Base-by-base conservation (phyloP, 176 grass and related monocot genomes). In the Oryza brachyantha region DNA sequence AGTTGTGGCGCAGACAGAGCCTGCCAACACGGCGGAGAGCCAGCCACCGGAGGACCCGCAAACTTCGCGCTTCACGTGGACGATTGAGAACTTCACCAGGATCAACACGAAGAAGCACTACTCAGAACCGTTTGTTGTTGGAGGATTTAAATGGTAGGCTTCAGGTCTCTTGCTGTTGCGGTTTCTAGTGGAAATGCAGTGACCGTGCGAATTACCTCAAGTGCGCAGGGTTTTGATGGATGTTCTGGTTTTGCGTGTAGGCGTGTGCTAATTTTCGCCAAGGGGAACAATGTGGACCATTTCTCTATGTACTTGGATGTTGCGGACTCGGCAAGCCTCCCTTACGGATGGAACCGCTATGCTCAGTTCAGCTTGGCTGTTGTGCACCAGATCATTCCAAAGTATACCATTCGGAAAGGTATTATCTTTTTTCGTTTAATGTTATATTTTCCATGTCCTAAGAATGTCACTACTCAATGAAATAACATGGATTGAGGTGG, bases 301-400 rank as follows among this genome's bases (percentile, higher is more conserved):
- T 83, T 94, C 19, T 97, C 95, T 1, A 90, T 94, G 92, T 97
- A 97, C 86, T 67, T 97, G 81, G 95, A 97, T 77, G 95, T 97
- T 71, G 95, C 92, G 1, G 95, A 97, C 79, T 94, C 95, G 4
- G 79, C 52, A 8, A 86, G 60, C 70, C 78, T 94, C 48, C 95
- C 95, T 0, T 97, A 94, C 5, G 95, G 95, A 17, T 97, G 95
- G 95, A 94, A 89, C 74, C 80, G 95, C 27, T 92, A 71, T 37
- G 95, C 95, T 24, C 95, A 97, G 64, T 97, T 97, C 83, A 94
- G 88, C 80, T 68, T 97, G 70, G 87, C 95, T 28, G 81, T 97
- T 64, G 84, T 94, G 28, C 94, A 97, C 89, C 95, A 97, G 81
- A 86, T 94, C 73, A 89, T 94, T 48, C 80, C 39, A 4, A 94